Conservation (phyloP, 2,329 filamentous ascomycete species). For the Drechslerella coelobrocha region DNA sequence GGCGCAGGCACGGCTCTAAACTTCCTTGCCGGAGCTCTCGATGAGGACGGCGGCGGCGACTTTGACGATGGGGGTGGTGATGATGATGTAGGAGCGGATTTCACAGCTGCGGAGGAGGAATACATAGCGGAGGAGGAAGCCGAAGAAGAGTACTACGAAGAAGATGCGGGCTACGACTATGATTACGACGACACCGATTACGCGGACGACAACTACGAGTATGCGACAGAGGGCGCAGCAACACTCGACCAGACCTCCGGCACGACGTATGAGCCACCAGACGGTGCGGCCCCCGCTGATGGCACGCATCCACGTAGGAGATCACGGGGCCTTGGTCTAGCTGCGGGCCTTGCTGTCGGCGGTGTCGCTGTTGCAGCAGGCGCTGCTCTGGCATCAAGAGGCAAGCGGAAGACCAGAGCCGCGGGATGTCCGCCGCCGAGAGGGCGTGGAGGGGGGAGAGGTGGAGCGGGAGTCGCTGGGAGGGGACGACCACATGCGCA, state of each 20-base stretch:
- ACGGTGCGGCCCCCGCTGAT: background rate
- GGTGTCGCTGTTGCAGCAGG: constrained; percentile 35
- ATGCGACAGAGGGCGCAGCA: constrained; percentile 3
- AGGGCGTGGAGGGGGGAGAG: constrained; percentile 19
- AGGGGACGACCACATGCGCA: constrained; percentile 29
- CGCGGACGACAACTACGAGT: constrained; percentile 4
- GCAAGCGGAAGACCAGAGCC: constrained; percentile 12
- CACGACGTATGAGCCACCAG: background rate
- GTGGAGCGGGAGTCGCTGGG: background rate
- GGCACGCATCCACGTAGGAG: background rate
- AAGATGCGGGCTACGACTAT: constrained; percentile 6
- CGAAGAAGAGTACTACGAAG: constrained; percentile 7
- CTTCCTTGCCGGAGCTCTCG: constrained; percentile 24
- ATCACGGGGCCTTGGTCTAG: constrained; percentile 7
- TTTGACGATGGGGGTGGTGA: constrained; percentile 13
- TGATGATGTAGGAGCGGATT: background rate
- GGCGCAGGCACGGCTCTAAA: constrained; percentile 21
- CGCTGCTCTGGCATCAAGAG: constrained; percentile 28
- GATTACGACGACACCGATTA: constrained; percentile 16
- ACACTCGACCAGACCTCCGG: constrained; percentile 6
- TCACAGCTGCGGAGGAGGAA: background rate
- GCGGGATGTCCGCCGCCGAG: background rate
- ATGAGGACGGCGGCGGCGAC: constrained; percentile 20
- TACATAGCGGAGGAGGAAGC: background rate
- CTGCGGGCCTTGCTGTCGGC: constrained; percentile 23